Evolutionary conservation across 2,329 filamentous ascomycete genomes (phyloP), one percentile per base, ranked within the genome.

Genomic region (Catunica adiposa): DNA sequence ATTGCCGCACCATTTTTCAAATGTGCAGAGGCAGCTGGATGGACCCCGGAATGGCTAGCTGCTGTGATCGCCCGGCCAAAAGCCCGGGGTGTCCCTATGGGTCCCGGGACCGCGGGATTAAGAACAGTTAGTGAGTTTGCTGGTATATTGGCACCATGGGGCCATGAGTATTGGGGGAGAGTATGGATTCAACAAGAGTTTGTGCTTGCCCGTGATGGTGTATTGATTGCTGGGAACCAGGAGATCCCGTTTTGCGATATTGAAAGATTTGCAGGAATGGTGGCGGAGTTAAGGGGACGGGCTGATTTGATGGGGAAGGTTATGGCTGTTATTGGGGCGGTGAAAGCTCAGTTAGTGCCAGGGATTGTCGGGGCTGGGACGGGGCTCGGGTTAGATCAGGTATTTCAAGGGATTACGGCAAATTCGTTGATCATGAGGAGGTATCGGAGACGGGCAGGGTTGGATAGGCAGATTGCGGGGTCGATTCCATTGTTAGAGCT

Each of bases 171-270:
- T 46, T 54, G 52, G 37, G n/a, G 22, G 15, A 26, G 58, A 52
- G 50, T 52, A 17, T 37, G 58, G 56, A 53, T 56, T 59, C 17
- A 52, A 48, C 17, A 55, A 20, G 47, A 59, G 23, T 22, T 54
- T 54, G n/a, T 57, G 37, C 17, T 53, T 23, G 38, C 56, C 34
- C 9, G 31, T 3, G 50, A 52, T 38, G 50, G 50, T 8, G 15
- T 38, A 9, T 23, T 52, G 15, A 29, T 52, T 14, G 29, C 50
- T 1, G 50, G 50, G n/a, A 22, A 22, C 17, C n/a, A 20, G 15
- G 29, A 52, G 15, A 29, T 52, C 14, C 50, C 31, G 15, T 52
- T 40, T 37, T 14, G 8, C 14, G n/a, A 17, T 15, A 20, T 52
- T 11, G 50, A 52, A 15, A 52, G 15, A 3, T 52, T 52, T 25